A percentile compares a stretch with the other conserved stretches of the same genome.
Conservation (phyloP, 2,329 filamentous ascomycete species). For the Sporothrix pallida region DNA sequence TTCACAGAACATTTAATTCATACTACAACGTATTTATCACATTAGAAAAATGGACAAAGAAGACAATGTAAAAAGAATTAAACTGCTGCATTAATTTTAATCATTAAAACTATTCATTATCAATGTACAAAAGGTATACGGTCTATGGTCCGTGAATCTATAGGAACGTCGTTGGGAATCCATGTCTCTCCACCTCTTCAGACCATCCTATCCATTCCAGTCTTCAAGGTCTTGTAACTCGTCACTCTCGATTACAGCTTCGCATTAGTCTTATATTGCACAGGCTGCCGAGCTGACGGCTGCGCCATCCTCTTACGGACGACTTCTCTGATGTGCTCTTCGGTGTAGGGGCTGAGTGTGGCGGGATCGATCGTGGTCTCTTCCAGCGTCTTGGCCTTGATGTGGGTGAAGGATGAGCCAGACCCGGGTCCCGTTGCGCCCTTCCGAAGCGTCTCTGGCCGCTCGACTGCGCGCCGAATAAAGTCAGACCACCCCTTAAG, state of each 20-base stretch:
- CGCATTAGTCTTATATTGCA: not conserved
- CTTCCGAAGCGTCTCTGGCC: conserved; percentile 29
- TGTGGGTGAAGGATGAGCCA: conserved; percentile 50
- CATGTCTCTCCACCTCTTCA: not conserved
- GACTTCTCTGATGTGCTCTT: conserved; percentile 52
- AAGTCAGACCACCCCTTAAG: conserved; percentile 64
- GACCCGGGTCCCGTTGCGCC: conserved; percentile 38
- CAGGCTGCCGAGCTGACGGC: conserved; percentile 37
- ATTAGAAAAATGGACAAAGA: not conserved
- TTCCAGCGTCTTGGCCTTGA: conserved; percentile 59
- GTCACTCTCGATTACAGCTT: not conserved
- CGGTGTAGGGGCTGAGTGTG: conserved; percentile 51
- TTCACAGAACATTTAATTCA: not conserved
- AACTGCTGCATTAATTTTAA: not conserved
- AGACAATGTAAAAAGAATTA: not conserved
- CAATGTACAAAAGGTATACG: not conserved
- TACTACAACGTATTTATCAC: no score
- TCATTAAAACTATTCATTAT: conserved; percentile 14
- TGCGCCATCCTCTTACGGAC: conserved; percentile 40
- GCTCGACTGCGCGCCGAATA: conserved; percentile 46
- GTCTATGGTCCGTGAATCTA: not conserved
- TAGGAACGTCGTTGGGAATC: not conserved
- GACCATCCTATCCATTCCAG: not conserved
- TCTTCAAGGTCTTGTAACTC: not conserved
- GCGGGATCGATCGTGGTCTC: conserved; percentile 55